Evolutionary conservation across 2,329 filamentous ascomycete species (phyloP), one percentile per base, ranked within the genome.

Genomic region (Sporothrix euskadiensis): DNA sequence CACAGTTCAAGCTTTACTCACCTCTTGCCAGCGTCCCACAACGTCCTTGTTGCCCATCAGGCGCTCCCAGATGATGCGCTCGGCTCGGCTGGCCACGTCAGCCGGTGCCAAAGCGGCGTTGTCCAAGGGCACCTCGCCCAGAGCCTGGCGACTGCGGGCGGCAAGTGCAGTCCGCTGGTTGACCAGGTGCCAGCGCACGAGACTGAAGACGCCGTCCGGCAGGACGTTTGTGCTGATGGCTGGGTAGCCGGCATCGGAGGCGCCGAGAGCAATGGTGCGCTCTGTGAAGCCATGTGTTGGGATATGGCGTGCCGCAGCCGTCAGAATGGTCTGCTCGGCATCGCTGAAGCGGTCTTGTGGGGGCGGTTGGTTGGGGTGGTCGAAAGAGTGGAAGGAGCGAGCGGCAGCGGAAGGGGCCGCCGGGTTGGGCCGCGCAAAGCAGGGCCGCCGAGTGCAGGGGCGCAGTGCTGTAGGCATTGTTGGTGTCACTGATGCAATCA

Each of bases 221-320:
- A 99, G 89, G 26, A 98, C 84, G 79, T 94, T 94, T 10, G 92
- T 89, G 74, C 93, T 94, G 74, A 95, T 94, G 80, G 96, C 93
- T 71, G 94, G 89, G 81, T 95, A 97, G 61, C 94, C 94, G 22
- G 91, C 90, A 79, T 97, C 94, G 78, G 90, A 90, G 75, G 93
- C 93, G 75, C 95, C 96, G 30, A 92, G 87, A 59, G 88, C 88
- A 10, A 99, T 86, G 0, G 94, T 86, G 26, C 88, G 85, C 68
- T 86, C 83, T 0, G 93, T 93, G 86, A 98, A 99, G 80, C 96
- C 96, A 80, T 94, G 88, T 69, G 87, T 81, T 22, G 94, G 94
- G 10, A 98, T 90, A 81, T 97, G 92, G 41, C 83, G 80, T 78
- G 96, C 89, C 22, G 94, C 92, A n/a, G 94, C 89, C 63, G 91